Evolutionary conservation across 1,284 basidiomycete genomes (phyloP).

Genomic region (Cryptococcus floricola): DNA sequence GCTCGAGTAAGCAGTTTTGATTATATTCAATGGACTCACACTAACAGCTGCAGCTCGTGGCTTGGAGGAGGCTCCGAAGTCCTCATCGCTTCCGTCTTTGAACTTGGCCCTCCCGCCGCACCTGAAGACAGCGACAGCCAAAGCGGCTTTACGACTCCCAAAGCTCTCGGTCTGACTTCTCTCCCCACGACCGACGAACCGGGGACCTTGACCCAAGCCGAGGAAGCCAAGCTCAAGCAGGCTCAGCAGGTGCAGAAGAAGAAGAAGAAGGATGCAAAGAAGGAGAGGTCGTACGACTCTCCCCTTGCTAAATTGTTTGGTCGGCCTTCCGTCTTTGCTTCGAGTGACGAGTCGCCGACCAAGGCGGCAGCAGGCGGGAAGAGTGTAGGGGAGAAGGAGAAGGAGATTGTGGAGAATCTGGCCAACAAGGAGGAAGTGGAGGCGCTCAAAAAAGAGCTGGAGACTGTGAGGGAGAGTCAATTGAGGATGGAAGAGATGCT

Average conservation of each 20-base stretch:
- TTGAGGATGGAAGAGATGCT: conserved; percentile 41
- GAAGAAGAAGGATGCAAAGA: conserved; percentile 2
- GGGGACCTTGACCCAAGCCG: background rate
- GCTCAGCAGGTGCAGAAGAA: background rate
- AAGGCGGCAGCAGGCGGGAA: background rate
- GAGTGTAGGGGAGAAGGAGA: conserved; percentile 41
- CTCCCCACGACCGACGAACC: conserved; percentile 1
- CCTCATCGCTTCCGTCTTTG: conserved; percentile 44
- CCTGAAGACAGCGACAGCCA: background rate
- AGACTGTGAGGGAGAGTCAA: conserved; percentile 30
- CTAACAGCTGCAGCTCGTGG: conserved; percentile 28
- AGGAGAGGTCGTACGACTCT: conserved; percentile 6
- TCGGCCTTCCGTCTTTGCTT: background rate
- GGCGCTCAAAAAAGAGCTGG: conserved; percentile 30
- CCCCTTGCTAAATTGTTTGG: conserved; percentile 36
- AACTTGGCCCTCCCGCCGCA: conserved; percentile 27
- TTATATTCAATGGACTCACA: no score
- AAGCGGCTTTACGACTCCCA: conserved; percentile 15
- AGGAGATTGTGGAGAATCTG: conserved; percentile 54
- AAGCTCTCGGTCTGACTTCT: conserved; percentile 9
- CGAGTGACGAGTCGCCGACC: background rate
- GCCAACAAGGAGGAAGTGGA: conserved; percentile 20
- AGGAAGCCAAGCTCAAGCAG: background rate
- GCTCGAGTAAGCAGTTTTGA: conserved; percentile 31
- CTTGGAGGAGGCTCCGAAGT: conserved; percentile 39